These are phyloP conservation scores for Mortierella sp. DNA, from an alignment of 371 early-diverging fungal species.

Conservation along the genomic window DNA sequence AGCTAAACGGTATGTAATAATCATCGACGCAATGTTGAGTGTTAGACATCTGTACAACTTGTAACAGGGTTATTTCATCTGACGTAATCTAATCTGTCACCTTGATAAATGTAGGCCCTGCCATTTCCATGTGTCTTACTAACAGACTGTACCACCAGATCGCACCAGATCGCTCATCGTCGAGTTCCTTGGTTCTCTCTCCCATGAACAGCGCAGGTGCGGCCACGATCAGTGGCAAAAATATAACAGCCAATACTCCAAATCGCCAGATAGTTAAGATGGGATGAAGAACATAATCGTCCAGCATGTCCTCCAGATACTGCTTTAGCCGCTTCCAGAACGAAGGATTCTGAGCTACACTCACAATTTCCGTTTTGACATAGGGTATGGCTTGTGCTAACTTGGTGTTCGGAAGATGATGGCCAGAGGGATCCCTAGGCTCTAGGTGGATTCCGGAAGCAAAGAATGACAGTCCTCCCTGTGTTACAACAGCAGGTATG, in stretches of 20 bases:
- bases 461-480: conserved; percentile 24
- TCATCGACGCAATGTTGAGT: neutral
- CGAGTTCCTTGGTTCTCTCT: conserved; percentile 54
- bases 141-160: conserved; percentile 90
- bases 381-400: conserved; percentile 28
- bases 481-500: conserved; percentile 41
- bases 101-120: conserved; percentile 96
- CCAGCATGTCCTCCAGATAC: conserved; percentile 54
- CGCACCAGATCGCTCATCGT: conserved; percentile 70
- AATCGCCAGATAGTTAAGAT: conserved; percentile 69
- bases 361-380: conserved; percentile 38
- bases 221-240: conserved; percentile 73
- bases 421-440: conserved; percentile 14
- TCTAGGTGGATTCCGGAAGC: conserved; percentile 35
- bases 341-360: conserved; percentile 24
- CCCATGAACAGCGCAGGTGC: conserved; percentile 72
- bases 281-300: conserved; percentile 70
- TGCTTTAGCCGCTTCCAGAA: conserved; percentile 36
- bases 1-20: conserved; percentile 65
- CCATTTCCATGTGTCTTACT: conserved; percentile 82
- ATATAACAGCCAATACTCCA: conserved; percentile 67
- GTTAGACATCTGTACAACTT: neutral
- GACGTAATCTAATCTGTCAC: conserved; percentile 45
- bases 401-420: neutral
- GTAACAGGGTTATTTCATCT: neutral